Base-by-base conservation (phyloP, 495 filamentous ascomycete genomes). In the Trichodelitschia bisporula region DNA sequence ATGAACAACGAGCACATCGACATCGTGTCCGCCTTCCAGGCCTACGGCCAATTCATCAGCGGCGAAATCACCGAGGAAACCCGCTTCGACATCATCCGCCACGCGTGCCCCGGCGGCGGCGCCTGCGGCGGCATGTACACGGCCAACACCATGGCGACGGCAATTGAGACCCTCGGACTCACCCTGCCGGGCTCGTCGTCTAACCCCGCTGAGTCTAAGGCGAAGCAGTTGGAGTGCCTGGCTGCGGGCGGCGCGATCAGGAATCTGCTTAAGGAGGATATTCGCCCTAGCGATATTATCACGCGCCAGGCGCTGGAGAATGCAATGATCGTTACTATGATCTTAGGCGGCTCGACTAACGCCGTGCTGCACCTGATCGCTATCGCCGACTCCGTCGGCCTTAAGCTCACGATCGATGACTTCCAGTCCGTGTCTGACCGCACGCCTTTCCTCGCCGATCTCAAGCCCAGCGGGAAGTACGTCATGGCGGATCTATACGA, bases 111-210 rank as follows among this genome's bases (percentile, higher is more conserved):
- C 24, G 86, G 86, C 27, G 61, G 72, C 36, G 86, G 86, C 36
- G 86, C 89, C 13, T 97, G 86, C 46, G 86, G 86, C 45, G 86
- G 86, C 36, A 97, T 97, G 86, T 97, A 97, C 58, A 97, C 86
- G 12, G 86, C 86, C 32, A 97, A 97, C 61, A 97, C 86, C 29
- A 90, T 97, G 82, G 86, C 86, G 27, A 73, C 73, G 3, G 83
- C 83, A n/a, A 89, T 93, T 39, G 86, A 97, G 54, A 66, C 71
- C 20, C 79, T 97, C 64, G 86, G 86, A 32, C 83, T 97, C 75
- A 78, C 79, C 3, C 63, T 97, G 18, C 78, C 86, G 9, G 86
- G 89, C 3, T 91, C 80, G 17, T 91, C 79, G 11, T 84, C 80
- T 40, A 82, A 76, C 51, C 80, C 84, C 14, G 86, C 86, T 30